Conservation (phyloP, 768 basidiomycete genomes). For the Xanthoconium purpureum region DNA sequence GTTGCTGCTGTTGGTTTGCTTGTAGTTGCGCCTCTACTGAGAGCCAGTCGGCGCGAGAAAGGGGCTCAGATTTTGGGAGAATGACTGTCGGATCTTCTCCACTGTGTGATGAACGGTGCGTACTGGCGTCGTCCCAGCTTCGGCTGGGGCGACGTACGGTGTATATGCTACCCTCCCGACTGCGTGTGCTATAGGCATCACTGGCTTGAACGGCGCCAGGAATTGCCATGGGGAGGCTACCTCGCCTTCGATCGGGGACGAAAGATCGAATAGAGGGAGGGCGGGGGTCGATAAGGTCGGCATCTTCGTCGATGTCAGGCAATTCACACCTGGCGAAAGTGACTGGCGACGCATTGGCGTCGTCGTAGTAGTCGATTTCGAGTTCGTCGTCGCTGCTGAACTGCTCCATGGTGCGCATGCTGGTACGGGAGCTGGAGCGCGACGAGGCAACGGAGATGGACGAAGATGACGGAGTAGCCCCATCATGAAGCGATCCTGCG, state of each 20-base stretch:
- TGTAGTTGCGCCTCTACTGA: constrained; percentile 44
- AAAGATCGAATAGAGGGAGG: constrained; percentile 25
- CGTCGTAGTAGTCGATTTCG: constrained; percentile 39
- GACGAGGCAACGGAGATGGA: constrained; percentile 42
- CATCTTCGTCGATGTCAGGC: constrained; percentile 32
- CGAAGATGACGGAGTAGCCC: constrained; percentile 39
- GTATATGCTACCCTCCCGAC: constrained; percentile 55
- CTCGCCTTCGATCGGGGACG: constrained; percentile 37
- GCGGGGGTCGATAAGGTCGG: constrained; percentile 24
- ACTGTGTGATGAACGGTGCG: constrained; percentile 15
- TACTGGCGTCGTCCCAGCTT: constrained; percentile 50
- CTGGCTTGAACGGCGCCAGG: constrained; percentile 34
- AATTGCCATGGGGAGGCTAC: constrained; percentile 62
- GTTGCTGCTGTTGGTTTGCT: constrained; percentile 14
- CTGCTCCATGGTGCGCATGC: constrained; percentile 35
- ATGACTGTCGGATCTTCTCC: constrained; percentile 22
- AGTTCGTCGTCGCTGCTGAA: constrained; percentile 50
- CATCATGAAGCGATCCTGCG: constrained; percentile 23
- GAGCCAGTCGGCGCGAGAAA: constrained; percentile 48
- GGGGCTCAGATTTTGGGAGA: constrained; percentile 49
- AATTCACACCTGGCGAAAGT: constrained; percentile 42
- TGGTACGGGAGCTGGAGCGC: constrained; percentile 32
- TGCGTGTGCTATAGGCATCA: constrained; percentile 34
- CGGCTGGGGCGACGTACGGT: constrained; percentile 61
- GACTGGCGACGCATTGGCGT: constrained; percentile 37